These are phyloP conservation scores for Stephanodiscus triporus DNA, from an alignment of 108 stramenopile species.

Conservation along the genomic window DNA sequence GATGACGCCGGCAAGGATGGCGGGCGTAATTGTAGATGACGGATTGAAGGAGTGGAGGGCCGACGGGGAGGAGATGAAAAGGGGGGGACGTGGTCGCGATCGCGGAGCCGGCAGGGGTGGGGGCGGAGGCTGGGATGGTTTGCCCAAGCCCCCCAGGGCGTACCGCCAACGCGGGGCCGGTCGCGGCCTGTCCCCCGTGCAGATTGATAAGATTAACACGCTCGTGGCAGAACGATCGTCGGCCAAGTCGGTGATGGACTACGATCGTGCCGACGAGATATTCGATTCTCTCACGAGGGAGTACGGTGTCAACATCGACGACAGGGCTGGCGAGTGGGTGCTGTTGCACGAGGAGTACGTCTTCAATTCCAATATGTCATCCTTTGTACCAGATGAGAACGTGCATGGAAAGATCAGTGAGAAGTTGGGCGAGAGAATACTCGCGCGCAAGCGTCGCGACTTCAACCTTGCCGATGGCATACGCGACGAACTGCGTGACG, in stretches of 20 bases:
- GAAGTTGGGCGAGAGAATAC: slow-evolving; percentile 52
- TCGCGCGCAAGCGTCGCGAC: slow-evolving; percentile 54
- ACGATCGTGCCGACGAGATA: slow-evolving; percentile 53
- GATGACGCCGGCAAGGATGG: too few relatives aligned
- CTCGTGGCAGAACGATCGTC: slow-evolving; percentile 42
- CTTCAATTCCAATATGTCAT: slow-evolving; percentile 26
- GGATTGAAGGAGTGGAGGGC: slow-evolving; percentile 67
- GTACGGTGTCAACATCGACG: slow-evolving; percentile 55
- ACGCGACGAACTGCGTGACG: slow-evolving; percentile 49
- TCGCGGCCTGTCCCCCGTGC: slow-evolving; percentile 30
- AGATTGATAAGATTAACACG: slow-evolving; percentile 24
- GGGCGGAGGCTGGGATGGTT: slow-evolving; percentile 11
- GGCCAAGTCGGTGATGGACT: slow-evolving; percentile 45
- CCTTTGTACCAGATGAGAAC: slow-evolving; percentile 35
- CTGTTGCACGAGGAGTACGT: slow-evolving; percentile 38
- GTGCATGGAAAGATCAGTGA: slow-evolving; percentile 22
- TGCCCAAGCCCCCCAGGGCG: slow-evolving; percentile 26
- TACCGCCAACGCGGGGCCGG: slow-evolving; percentile 39
- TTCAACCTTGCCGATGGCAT: slow-evolving; percentile 66
- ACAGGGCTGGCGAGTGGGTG: slow-evolving; percentile 43
- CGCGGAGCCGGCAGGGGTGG: slow-evolving; percentile 8
- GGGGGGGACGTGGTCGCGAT: not conserved
- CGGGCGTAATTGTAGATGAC: slow-evolving; percentile 66
- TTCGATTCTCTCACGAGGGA: slow-evolving; percentile 34
- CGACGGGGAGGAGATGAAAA: slow-evolving; percentile 42